Conservation (phyloP, 257 asterid species). For the Capsicum baccatum region DNA sequence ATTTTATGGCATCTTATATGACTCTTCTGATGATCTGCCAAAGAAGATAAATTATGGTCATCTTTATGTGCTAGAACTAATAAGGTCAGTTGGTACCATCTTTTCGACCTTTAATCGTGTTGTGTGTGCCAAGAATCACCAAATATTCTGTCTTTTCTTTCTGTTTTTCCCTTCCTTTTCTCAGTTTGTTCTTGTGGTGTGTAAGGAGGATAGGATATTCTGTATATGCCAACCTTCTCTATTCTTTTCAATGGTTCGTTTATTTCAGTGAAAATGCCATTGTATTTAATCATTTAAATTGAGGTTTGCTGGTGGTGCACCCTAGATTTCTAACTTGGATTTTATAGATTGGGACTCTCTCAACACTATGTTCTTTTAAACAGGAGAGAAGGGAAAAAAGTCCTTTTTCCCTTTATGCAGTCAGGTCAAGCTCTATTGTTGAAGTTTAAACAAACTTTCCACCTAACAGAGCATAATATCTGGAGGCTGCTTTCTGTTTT, state of each 20-base stretch:
- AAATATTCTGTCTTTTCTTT: constrained; percentile 18
- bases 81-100: neutral
- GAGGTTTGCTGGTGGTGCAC: neutral
- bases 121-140: neutral
- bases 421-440: neutral
- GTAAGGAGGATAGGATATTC: neutral
- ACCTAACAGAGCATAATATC: neutral
- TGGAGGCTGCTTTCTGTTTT: constrained; percentile 10
- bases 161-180: neutral
- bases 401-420: neutral
- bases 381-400: neutral
- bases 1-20: neutral
- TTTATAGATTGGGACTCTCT: neutral
- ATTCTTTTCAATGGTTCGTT: neutral
- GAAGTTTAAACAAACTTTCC: neutral
- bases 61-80: neutral
- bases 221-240: constrained; percentile 2
- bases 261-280: neutral
- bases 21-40: constrained; percentile 1
- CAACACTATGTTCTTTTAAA: neutral
- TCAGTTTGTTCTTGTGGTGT: constrained; percentile 6
- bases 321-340: constrained; percentile 15
- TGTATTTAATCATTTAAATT: neutral
- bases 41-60: neutral
- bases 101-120: neutral